Evolutionary conservation across 192 early-diverging fungal species (phyloP), one percentile per base, ranked within the genome.

Genomic region (Ramicandelaber brevisporus): DNA sequence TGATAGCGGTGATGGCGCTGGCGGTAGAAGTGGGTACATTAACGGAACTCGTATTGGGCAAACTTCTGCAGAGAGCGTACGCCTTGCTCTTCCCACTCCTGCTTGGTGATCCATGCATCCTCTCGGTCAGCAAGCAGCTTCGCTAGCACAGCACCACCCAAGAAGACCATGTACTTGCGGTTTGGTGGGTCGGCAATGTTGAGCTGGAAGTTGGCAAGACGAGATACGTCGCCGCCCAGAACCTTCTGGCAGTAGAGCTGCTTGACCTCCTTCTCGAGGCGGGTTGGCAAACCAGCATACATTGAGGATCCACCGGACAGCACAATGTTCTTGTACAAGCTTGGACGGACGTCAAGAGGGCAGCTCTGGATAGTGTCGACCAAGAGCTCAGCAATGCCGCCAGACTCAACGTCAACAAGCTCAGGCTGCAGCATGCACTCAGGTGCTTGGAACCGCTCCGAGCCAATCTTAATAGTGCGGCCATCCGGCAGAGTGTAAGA

Each of bases 351-450:
- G 50, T 99, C 93, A 33, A 86, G 57, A 26, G 85, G 78, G 1
- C 75, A 84, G 4, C 79, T 47, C 45, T 96, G 74, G 40, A 99
- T 87, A 0, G 71, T 61, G 43, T 88, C 74, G 55, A 93, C 78
- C 6, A 99, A 65, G 37, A 93, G 53, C 46, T 99, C 92, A 17
- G 85, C 87, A 28, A 99, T 67, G 23, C 93, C 93, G 4, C 69
- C 58, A 6, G 78, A 65, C 44, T 99, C 93, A 25, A 86, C 71
- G 47, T 96, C 88, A 27, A 99, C 73, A 29, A 99, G 69, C 44
- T 87, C 74, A 21, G 93, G 93, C 37, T 93, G 85, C 79, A 99
- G 96, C 50, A 99, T 59, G 33, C 84, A 87, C 47, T 99, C 93
- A 20, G 93, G 89, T 5, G 89, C 93, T 45, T 93, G 82, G 55